These are phyloP conservation scores for Didymella segeticola DNA, from an alignment of 2,329 filamentous ascomycete genomes.

Conservation along the genomic window DNA sequence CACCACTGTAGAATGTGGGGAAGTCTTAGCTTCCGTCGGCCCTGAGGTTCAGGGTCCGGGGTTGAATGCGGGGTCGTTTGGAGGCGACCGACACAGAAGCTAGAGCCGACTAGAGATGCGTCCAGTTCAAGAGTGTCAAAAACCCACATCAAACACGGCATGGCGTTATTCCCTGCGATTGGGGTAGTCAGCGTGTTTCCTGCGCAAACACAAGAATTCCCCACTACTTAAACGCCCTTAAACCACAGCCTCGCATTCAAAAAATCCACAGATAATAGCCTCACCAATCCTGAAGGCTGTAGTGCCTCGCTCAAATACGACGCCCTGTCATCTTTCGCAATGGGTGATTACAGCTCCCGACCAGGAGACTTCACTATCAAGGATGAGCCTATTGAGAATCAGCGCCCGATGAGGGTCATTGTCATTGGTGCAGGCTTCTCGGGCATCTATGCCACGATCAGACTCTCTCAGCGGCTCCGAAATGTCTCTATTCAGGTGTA, in stretches of 20 bases:
- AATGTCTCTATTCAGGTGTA: slow-evolving; percentile 53
- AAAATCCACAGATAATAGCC: not conserved
- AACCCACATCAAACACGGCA: not conserved
- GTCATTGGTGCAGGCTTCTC: slow-evolving; percentile 55
- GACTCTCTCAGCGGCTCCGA: slow-evolving; percentile 50
- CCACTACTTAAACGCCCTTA: not conserved
- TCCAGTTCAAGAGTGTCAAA: not conserved
- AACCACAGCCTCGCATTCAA: not conserved
- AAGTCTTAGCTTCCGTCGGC: not conserved
- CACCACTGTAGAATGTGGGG: not conserved
- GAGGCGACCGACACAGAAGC: not conserved
- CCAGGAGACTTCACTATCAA: slow-evolving; percentile 26
- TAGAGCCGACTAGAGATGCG: not conserved
- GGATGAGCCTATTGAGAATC: slow-evolving; percentile 52
- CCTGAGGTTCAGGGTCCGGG: not conserved
- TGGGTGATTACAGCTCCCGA: not conserved
- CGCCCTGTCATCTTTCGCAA: not conserved
- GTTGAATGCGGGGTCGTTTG: not conserved
- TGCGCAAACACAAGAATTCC: not conserved
- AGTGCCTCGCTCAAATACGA: not conserved
- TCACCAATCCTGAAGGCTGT: not conserved
- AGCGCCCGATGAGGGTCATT: slow-evolving; percentile 52
- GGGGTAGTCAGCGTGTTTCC: not conserved
- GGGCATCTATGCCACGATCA: slow-evolving; percentile 54
- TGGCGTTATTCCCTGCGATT: not conserved